Evolutionary conservation across 2,329 filamentous ascomycete genomes (phyloP), one percentile per base, ranked within the genome.

Genomic region (Penicillium sclerotiorum): DNA sequence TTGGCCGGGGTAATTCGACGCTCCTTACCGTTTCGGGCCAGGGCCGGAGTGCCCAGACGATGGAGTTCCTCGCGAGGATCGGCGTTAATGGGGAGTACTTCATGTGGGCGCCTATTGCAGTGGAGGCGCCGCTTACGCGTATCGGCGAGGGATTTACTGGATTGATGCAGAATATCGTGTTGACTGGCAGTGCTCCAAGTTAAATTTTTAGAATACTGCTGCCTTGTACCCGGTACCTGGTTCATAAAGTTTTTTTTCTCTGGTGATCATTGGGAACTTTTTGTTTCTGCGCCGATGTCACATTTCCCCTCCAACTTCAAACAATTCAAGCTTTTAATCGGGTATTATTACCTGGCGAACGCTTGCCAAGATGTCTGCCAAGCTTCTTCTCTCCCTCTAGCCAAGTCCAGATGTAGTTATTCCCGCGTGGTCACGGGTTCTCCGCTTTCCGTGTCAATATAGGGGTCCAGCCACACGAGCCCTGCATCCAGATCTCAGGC

Each of bases 1-100:
- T 72, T 8, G 70, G 63, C 1, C 50, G 64, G 12, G 71, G 68
- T 1, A 72, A 71, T 22, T 51, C 56, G 15, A 76, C 73, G 0
- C 71, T 71, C 25, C 44, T 69, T 18, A 52, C 48, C 1, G 58
- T 63, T 15, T 46, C 43, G 6, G 42, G 20, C 2, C 12, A 18
- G 47, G 39, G 4, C 7, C 28, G 6, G 28, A 30, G 5, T 43
- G n/a, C 52, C 2, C 21, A n/a, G 18, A 44, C 40, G 9, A 55
- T 55, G 52, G 49, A 52, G 21, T 52, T 55, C 41, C 28, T 48
- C 7, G 33, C 52, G 5, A 51, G 43, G 7, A 54, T 54, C 15
- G 52, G 52, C 5, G 43, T 56, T 15, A 48, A 56, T 25, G 53
- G 49, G 37, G 49, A 56, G n/a, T 46, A 27, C 17, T 49, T 46